Evolutionary conservation across 2,329 filamentous ascomycete species (phyloP).

Genomic region (Mycogone perniciosa): DNA sequence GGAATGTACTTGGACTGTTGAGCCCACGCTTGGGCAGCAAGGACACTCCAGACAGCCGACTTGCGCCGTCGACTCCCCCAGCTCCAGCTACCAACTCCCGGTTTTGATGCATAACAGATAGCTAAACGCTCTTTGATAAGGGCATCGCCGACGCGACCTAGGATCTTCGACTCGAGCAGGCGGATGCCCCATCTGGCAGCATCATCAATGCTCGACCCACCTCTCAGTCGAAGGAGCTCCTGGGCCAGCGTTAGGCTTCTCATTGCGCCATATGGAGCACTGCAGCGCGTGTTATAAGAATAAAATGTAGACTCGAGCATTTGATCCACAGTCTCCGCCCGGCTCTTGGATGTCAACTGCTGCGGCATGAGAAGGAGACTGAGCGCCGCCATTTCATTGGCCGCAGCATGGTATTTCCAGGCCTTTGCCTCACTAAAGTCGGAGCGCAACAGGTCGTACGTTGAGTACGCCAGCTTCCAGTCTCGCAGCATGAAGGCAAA

Average conservation of each 20-base stretch:
- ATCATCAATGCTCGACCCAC: conserved; percentile 74
- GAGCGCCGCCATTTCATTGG: conserved; percentile 90
- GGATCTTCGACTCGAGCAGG: conserved; percentile 70
- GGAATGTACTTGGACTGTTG: conserved; percentile 69
- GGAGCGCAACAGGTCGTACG: conserved; percentile 80
- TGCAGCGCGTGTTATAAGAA: conserved; percentile 83
- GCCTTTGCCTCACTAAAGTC: conserved; percentile 96
- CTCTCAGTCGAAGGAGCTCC: conserved; percentile 76
- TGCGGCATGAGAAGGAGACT: conserved; percentile 74
- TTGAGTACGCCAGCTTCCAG: conserved; percentile 86
- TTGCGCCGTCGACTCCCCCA: conserved; percentile 74
- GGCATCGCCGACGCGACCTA: conserved; percentile 70
- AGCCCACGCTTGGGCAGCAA: conserved; percentile 81
- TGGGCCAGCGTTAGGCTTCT: conserved; percentile 69
- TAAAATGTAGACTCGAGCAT: conserved; percentile 89
- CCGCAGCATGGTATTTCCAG: conserved; percentile 89
- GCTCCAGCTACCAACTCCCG: conserved; percentile 56
- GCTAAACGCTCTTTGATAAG: conserved; percentile 82
- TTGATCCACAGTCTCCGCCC: conserved; percentile 74
- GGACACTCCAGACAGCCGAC: conserved; percentile 80
- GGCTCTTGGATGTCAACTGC: conserved; percentile 64
- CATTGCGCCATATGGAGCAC: conserved; percentile 70
- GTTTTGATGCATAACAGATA: conserved; percentile 72
- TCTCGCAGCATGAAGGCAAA: conserved; percentile 96
- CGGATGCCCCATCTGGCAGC: conserved; percentile 79